A percentile compares a stretch with the other conserved stretches of the same genome.
Conservation (phyloP, 2,329 filamentous ascomycete species). For the Rutstroemia sydowiana region DNA sequence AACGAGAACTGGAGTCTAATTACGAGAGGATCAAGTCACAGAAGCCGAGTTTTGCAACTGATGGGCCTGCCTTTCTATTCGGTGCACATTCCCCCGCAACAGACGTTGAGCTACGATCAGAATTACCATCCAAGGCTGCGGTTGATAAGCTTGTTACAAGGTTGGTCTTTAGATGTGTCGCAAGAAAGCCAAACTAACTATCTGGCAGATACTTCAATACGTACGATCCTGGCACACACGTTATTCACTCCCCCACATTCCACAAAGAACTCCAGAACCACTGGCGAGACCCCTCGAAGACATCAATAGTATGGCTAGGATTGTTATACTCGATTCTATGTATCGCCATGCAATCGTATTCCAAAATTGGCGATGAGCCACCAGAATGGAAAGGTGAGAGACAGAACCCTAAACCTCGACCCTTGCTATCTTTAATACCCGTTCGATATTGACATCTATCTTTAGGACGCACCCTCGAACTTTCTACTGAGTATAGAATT, state of each 20-base stretch:
- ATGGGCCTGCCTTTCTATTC: constrained; percentile 72
- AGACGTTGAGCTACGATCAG: constrained; percentile 69
- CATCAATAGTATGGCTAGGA: constrained; percentile 71
- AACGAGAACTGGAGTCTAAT: constrained; percentile 80
- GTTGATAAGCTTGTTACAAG: constrained; percentile 73
- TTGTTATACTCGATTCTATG: constrained; percentile 70
- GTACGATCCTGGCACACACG: constrained; percentile 60
- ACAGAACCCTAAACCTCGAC: constrained; percentile 28
- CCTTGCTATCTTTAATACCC: not conserved
- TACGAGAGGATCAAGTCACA: constrained; percentile 67
- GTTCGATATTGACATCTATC: constrained; percentile 7
- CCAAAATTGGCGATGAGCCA: constrained; percentile 73
- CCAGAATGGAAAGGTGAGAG: constrained; percentile 59
- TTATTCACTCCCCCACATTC: constrained; percentile 80
- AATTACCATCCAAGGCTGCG: constrained; percentile 71
- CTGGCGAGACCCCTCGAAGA: constrained; percentile 67
- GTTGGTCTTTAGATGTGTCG: not conserved
- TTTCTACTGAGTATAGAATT: constrained; percentile 58
- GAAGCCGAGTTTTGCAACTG: constrained; percentile 51
- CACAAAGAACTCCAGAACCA: constrained; percentile 59
- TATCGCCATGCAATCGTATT: constrained; percentile 70
- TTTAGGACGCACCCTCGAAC: constrained; percentile 40
- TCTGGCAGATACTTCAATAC: constrained; percentile 75
- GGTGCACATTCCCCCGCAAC: constrained; percentile 62
- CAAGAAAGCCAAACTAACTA: not conserved